These are phyloP conservation scores for Desmodesmus armatus DNA, from an alignment of 139 green algal species.

Conservation along the genomic window DNA sequence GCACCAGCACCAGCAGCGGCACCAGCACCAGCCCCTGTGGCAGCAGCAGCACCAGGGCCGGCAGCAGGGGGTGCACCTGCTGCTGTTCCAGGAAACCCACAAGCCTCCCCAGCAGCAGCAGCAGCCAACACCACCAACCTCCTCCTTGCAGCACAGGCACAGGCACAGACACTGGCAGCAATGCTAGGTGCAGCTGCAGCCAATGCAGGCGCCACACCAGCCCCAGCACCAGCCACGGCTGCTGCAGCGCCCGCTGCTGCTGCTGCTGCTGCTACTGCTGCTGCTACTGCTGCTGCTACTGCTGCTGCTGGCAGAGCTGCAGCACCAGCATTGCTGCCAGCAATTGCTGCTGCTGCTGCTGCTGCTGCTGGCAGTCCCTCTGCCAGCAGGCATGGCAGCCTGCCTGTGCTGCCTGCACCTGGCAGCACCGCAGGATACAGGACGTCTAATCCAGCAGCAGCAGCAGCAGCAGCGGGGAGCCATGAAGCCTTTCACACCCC, in stretches of 20 bases:
- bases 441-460: too few relatives aligned
- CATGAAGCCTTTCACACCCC: too few relatives aligned
- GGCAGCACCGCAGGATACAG: too few relatives aligned
- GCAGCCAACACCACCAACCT: background rate
- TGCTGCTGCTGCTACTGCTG: too few relatives aligned
- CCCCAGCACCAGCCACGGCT: background rate
- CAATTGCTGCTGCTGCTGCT: background rate
- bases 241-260: background rate
- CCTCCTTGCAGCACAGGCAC: background rate
- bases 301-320: background rate
- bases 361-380: background rate
- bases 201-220: background rate
- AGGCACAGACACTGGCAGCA: background rate
- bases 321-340: background rate
- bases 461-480: too few relatives aligned
- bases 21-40: too few relatives aligned
- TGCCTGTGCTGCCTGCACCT: too few relatives aligned
- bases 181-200: background rate
- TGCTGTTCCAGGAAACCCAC: background rate
- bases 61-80: background rate
- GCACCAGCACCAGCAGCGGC: too few relatives aligned
- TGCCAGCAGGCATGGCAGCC: too few relatives aligned
- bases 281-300: conserved; percentile 9
- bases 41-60: too few relatives aligned
- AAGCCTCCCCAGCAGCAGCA: background rate